Evolutionary conservation across 1,284 basidiomycete genomes (phyloP).

Genomic region (Pterulicium gracile): DNA sequence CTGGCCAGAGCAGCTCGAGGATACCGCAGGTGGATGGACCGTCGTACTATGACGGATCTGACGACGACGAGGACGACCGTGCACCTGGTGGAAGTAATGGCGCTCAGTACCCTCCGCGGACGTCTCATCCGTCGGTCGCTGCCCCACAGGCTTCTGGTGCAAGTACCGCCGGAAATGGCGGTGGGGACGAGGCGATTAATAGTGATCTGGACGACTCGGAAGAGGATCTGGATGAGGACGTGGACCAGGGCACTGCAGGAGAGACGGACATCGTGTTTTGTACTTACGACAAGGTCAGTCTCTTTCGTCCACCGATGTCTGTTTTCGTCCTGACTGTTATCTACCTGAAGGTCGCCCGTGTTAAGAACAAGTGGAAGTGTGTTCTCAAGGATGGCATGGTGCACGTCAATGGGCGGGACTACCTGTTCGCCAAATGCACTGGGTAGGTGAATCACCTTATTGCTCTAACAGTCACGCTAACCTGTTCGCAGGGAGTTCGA

Average conservation of each 20-base stretch:
- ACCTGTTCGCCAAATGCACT: conserved; percentile 93
- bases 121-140: conserved; percentile 47
- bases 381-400: conserved; percentile 99
- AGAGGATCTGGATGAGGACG: conserved; percentile 67
- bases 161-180: conserved; percentile 23
- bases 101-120: conserved; percentile 48
- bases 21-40: conserved; percentile 64
- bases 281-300: conserved; percentile 90
- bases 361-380: conserved; percentile 99
- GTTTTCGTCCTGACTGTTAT: conserved; percentile 8
- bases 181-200: conserved; percentile 80
- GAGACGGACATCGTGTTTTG: conserved; percentile 94
- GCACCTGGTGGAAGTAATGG: conserved; percentile 42
- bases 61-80: conserved; percentile 43
- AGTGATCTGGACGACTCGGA: conserved; percentile 95
- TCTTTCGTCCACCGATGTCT: conserved; percentile 1
- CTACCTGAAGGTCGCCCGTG: conserved; percentile 72
- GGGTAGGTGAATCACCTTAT: conserved; percentile 42
- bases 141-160: conserved; percentile 35
- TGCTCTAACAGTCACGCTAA: neutral
- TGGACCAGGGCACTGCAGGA: conserved; percentile 58
- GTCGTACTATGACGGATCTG: conserved; percentile 33
- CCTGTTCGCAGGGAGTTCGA: conserved; percentile 30
- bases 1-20: no score
- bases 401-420: conserved; percentile 93